These are phyloP conservation scores for Nakaseomyces uthaithaninus DNA, from an alignment of 1,139 yeast species.

Conservation along the genomic window DNA sequence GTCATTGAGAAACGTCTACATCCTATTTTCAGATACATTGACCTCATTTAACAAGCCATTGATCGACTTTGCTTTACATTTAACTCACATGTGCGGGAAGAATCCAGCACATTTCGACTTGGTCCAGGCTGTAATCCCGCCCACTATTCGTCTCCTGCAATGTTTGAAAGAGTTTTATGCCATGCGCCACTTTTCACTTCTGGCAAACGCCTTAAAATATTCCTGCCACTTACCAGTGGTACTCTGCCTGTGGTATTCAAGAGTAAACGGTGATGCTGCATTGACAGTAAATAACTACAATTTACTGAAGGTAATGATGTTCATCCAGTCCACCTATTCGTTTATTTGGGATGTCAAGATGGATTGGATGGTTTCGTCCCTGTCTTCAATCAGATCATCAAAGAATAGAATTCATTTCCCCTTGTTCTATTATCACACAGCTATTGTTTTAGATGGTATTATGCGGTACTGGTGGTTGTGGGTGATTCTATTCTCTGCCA, in stretches of 20 bases:
- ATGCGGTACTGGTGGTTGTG: slow-evolving; percentile 72
- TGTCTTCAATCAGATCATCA: slow-evolving; percentile 35
- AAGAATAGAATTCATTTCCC: slow-evolving; percentile 29
- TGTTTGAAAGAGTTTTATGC: slow-evolving; percentile 61
- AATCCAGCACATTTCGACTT: slow-evolving; percentile 22
- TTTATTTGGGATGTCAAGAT: slow-evolving; percentile 80
- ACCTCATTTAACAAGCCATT: slow-evolving; percentile 72
- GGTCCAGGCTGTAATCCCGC: slow-evolving; percentile 51
- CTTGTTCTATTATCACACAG: slow-evolving; percentile 41
- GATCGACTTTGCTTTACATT: slow-evolving; percentile 52
- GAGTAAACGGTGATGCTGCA: slow-evolving; percentile 14
- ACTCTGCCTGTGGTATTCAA: slow-evolving; percentile 29
- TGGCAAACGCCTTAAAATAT: slow-evolving; percentile 70
- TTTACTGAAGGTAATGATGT: slow-evolving; percentile 19
- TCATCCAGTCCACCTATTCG: slow-evolving; percentile 63
- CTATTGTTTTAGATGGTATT: slow-evolving; percentile 50
- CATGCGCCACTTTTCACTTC: slow-evolving; percentile 46
- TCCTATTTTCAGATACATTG: slow-evolving; percentile 69
- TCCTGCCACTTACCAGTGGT: slow-evolving; percentile 61
- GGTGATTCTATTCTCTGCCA: slow-evolving; percentile 30
- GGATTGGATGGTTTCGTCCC: slow-evolving; percentile 74
- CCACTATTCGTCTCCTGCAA: slow-evolving; percentile 65
- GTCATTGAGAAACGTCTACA: slow-evolving; percentile 71
- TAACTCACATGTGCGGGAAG: slow-evolving; percentile 33
- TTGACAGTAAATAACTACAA: slow-evolving; percentile 12